A percentile compares a stretch with the other conserved stretches of the same genome.
These are phyloP conservation scores for Ustilago nuda DNA, from an alignment of 1,284 basidiomycete species.

Conservation along the genomic window DNA sequence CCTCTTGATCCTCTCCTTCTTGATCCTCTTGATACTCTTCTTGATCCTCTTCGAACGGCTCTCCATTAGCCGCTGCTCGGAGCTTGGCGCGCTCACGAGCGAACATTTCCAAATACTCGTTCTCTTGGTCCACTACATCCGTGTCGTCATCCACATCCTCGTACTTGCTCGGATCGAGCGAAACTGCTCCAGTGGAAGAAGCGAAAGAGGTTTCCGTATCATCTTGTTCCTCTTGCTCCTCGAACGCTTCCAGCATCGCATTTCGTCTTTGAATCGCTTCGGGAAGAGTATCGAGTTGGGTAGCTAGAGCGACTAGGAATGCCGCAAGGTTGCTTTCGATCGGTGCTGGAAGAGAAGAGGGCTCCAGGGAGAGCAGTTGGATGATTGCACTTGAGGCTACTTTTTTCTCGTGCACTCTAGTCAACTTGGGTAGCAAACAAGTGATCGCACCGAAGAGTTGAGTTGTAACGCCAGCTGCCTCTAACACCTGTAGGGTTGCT, in stretches of 20 bases:
- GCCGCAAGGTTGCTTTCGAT: slow-evolving; percentile 55
- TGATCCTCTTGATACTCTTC: slow-evolving; percentile 48
- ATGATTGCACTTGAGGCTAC: slow-evolving; percentile 79
- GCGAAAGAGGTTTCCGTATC: slow-evolving; percentile 46
- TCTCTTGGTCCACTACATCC: slow-evolving; percentile 67
- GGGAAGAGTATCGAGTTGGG: slow-evolving; percentile 58
- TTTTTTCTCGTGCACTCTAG: slow-evolving; percentile 92
- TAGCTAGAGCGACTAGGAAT: slow-evolving; percentile 54
- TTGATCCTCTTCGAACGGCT: slow-evolving; percentile 49
- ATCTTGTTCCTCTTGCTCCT: slow-evolving; percentile 60
- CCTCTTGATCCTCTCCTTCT: slow-evolving; percentile 58
- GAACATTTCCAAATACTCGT: slow-evolving; percentile 68
- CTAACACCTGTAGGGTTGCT: slow-evolving; percentile 81
- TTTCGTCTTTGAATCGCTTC: slow-evolving; percentile 60
- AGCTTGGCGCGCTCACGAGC: slow-evolving; percentile 60
- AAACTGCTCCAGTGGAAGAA: slow-evolving; percentile 21
- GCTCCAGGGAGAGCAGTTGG: slow-evolving; percentile 55
- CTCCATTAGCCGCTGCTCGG: slow-evolving; percentile 52
- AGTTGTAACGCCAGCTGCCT: slow-evolving; percentile 75
- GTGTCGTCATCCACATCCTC: slow-evolving; percentile 62
- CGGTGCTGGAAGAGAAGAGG: slow-evolving; percentile 47
- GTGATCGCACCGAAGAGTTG: slow-evolving; percentile 81
- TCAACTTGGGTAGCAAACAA: slow-evolving; percentile 75
- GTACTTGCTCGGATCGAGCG: slow-evolving; percentile 27
- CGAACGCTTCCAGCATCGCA: slow-evolving; percentile 60